Conservation (phyloP, 2,329 filamentous ascomycete genomes). For the Cordyceps pruinosa region DNA sequence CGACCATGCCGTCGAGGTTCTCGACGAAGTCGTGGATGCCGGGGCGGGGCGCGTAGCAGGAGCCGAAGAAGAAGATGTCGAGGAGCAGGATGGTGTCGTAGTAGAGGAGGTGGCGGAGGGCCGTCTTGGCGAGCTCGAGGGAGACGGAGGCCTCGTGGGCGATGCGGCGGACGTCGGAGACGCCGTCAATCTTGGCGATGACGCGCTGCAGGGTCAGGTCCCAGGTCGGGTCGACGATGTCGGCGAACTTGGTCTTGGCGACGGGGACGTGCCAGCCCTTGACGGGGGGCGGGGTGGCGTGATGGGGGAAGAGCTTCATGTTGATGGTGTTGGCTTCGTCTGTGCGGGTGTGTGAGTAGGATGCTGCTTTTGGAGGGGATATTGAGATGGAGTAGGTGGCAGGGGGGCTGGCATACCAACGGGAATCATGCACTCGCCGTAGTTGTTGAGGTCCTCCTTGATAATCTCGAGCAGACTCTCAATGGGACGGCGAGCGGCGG, state of each 20-base stretch:
- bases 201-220: constrained; percentile 74
- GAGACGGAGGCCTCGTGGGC: constrained; percentile 80
- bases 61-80: constrained; percentile 90
- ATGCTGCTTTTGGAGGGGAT: background rate
- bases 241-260: constrained; percentile 56
- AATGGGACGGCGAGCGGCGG: constrained; percentile 55
- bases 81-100: constrained; percentile 86
- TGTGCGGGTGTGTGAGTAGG: constrained; percentile 26
- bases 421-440: constrained; percentile 97
- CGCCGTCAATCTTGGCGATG: constrained; percentile 80
- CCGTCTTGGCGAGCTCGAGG: constrained; percentile 76
- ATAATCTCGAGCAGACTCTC: constrained; percentile 77
- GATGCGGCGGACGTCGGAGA: constrained; percentile 83
- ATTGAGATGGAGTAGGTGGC: background rate
- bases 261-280: constrained; percentile 89
- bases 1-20: constrained; percentile 66
- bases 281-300: constrained; percentile 68
- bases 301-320: constrained; percentile 87
- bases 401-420: constrained; percentile 58
- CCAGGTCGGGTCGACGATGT: constrained; percentile 61
- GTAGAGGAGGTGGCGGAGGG: constrained; percentile 83
- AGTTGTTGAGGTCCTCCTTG: constrained; percentile 87
- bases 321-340: constrained; percentile 93
- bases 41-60: constrained; percentile 77
- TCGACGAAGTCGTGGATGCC: constrained; percentile 73